Base-by-base conservation (phyloP, 495 filamentous ascomycete species). In the Daldinia grandis region DNA sequence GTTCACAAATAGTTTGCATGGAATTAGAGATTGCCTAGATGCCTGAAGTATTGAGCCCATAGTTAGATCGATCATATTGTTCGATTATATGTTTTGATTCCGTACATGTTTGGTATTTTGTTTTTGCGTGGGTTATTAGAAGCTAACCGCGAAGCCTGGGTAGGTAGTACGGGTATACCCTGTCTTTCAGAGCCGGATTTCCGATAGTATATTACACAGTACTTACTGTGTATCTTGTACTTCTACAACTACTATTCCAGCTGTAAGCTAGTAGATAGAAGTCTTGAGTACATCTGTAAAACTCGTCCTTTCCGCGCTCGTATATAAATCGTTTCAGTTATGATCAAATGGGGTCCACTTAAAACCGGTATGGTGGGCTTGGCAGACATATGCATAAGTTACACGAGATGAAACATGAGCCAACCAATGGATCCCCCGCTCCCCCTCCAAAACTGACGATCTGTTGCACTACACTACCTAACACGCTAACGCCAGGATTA, bases 281-380 rank as follows among this genome's bases (percentile, higher is more conserved):
- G 51, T 35, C 19, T 38, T n/a, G 21, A 44, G 58, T 71, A 60
- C 51, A 10, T 40, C 19, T 8, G 25, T 7, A 5, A 12, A 14
- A 7, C 8, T 53, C 55, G 9, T 10, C 24, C 9, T 25, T 38
- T 30, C 21, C 35, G 4, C 5, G 12, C 6, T 24, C 24, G 14
- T n/a, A 44, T 47, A 60, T 68, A 65, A 61, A 72, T 68, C 24
- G 69, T 68, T 72, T 72, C 64, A 72, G 64, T 68, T 68, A 65
- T 68, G 69, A 72, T 68, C 69, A 33, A 72, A 72, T 65, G 30
- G 28, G 10, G 35, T 62, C 69, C 69, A 72, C 64, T 68, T 58
- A 63, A 64, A 68, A 65, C 69, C 60, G 49, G 61, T 54, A 65
- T 69, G 28, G 25, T 14, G 47, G 70, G 33, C 65, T 73, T 73